Conservation (phyloP, 73 alveolate genomes). For the Stentor coeruleus region DNA sequence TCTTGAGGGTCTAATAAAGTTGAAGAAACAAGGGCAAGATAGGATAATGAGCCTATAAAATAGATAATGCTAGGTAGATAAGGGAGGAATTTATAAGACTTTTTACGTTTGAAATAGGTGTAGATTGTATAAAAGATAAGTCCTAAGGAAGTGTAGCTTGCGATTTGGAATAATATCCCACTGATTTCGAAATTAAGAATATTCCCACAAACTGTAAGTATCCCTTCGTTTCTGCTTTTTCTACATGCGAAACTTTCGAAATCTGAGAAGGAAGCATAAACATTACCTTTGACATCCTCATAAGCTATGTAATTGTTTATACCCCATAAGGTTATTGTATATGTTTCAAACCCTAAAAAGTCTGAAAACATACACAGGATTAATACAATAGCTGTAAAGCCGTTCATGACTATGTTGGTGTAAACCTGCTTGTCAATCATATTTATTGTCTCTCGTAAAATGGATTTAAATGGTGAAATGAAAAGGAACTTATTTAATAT, state of each 20-base stretch:
- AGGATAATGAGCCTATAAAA: background rate
- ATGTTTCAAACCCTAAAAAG: background rate
- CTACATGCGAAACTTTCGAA: constrained; percentile 17
- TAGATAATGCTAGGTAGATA: background rate
- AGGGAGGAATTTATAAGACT: background rate
- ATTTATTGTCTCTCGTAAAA: no score
- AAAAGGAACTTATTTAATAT: no score
- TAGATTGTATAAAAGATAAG: background rate
- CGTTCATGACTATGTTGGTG: no score
- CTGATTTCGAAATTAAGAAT: background rate
- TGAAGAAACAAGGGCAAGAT: background rate
- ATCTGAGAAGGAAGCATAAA: background rate
- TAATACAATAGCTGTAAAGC: no score
- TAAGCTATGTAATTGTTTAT: background rate
- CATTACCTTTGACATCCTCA: constrained; percentile 16
- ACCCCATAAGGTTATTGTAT: background rate
- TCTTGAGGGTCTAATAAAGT: background rate
- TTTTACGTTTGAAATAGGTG: no score
- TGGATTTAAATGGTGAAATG: no score
- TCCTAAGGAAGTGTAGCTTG: background rate
- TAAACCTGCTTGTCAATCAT: no score
- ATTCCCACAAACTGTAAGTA: constrained; percentile 12
- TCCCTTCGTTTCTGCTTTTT: background rate
- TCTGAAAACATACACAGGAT: background rate
- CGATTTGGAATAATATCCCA: background rate